Conservation (phyloP, 2,329 filamentous ascomycete genomes). For the Trichoderma endophyticum region DNA sequence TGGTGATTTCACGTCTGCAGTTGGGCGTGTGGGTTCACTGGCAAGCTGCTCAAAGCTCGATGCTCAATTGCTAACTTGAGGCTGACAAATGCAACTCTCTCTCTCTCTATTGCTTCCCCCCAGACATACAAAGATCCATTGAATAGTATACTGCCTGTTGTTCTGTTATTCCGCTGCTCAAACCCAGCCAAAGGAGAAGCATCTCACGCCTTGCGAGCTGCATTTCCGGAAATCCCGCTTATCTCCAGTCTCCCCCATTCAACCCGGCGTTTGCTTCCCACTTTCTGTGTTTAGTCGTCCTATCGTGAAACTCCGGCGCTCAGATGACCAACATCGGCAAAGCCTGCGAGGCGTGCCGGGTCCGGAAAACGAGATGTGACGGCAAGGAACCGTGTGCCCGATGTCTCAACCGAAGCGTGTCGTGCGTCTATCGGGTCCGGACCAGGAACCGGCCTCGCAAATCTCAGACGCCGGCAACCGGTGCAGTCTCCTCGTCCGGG, state of each 20-base stretch:
- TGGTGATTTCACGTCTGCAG: not conserved
- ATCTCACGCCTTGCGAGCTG: not conserved
- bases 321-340: conserved; percentile 15
- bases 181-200: not conserved
- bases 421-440: conserved; percentile 7
- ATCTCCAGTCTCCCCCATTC: not conserved
- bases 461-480: not conserved
- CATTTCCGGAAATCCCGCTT: not conserved
- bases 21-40: not conserved
- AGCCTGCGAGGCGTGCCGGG: conserved; percentile 11
- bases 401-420: conserved; percentile 11
- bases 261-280: not conserved
- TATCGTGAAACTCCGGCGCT: not conserved
- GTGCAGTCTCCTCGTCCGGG: not conserved
- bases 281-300: not conserved
- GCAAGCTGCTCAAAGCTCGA: not conserved
- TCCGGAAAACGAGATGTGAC: conserved; percentile 14
- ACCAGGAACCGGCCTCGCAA: conserved; percentile 13
- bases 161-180: not conserved
- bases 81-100: not conserved
- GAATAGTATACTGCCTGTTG: not conserved
- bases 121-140: not conserved
- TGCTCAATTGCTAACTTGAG: not conserved
- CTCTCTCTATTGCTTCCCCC: not conserved
- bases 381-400: conserved; percentile 9